Conservation (phyloP, 1,284 basidiomycete genomes). For the Leccinum pachyderme region DNA sequence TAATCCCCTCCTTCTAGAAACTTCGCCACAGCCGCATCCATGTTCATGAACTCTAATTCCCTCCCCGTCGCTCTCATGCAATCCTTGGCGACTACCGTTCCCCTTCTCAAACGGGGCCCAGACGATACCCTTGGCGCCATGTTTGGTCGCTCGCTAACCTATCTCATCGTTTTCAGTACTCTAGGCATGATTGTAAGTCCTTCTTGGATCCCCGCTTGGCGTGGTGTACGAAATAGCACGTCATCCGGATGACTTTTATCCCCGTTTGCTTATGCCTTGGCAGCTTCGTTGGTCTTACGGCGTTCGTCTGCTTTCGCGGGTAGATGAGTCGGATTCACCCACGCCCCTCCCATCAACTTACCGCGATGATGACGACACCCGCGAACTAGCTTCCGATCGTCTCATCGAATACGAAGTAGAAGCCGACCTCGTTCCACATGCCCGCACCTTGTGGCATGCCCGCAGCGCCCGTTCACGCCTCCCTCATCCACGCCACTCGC, state of each 20-base stretch:
- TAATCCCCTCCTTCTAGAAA: conserved; percentile 47
- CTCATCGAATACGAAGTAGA: conserved; percentile 14
- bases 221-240: background rate
- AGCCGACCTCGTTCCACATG: background rate
- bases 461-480: background rate
- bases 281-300: conserved; percentile 91
- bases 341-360: conserved; percentile 2
- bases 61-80: conserved; percentile 92
- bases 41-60: conserved; percentile 93
- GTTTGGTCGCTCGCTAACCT: conserved; percentile 90
- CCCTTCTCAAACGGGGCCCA: conserved; percentile 78
- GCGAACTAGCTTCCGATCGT: background rate
- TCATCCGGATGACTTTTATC: background rate
- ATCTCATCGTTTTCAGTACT: conserved; percentile 90
- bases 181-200: conserved; percentile 82
- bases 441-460: background rate
- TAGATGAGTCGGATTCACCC: conserved; percentile 50
- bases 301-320: conserved; percentile 71
- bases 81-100: conserved; percentile 82
- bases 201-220: background rate
- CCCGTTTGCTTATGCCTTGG: background rate
- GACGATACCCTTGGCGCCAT: conserved; percentile 84
- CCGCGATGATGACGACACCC: conserved; percentile 13
- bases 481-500: background rate
- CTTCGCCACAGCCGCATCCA: conserved; percentile 82